Evolutionary conservation across 345 rosid species (phyloP), one percentile per base, ranked within the genome.

Genomic region (Heritiera fomes): DNA sequence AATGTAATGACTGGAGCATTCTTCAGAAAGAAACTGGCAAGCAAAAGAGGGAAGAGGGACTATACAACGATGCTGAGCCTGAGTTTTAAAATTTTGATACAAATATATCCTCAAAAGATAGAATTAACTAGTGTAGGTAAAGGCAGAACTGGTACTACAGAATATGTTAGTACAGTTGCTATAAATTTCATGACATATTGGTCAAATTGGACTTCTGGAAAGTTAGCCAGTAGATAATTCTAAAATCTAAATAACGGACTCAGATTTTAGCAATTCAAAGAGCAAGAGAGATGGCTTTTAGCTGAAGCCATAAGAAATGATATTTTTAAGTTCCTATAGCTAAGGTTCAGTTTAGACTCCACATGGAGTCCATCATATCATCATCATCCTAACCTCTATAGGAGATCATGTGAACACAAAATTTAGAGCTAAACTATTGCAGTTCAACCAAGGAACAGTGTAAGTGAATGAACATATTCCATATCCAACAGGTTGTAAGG

Each of bases 381-480:
- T 34, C 68, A 64, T 64, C 68, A 7, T 34, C 20, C n/a, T 64
- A 34, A 64, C 68, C 34, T 34, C 68, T 64, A 6, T 9, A 41
- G 30, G 50, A 20, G 53, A 43, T 43, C 17, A 43, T 67, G 23
- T 43, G 7, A 67, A n/a, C 15, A 11, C 2, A 6, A 64, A n/a
- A 45, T 14, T 43, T 43, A 13, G 6, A 43, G 30, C 50, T 63
- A 23, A 10, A 43, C 8, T n/a, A 3, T 45, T 10, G 34, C 9
- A 67, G 34, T 43, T 67, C 53, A 67, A 67, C 71, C 71, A 67
- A 67, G 43, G 3, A 63, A 32, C 23, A 67, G 20, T 34, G 71
- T 23, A 67, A 43, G 17, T 7, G 12, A 45, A 67, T n/a, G 52
- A n/a, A n/a, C 17, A 67, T 67, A 34, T 34, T 64, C 43, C 68